Percentiles rank a stretch among this genome's conserved stretches.
Conservation (phyloP, 495 filamentous ascomycete genomes). For the Xylaria longipes region DNA sequence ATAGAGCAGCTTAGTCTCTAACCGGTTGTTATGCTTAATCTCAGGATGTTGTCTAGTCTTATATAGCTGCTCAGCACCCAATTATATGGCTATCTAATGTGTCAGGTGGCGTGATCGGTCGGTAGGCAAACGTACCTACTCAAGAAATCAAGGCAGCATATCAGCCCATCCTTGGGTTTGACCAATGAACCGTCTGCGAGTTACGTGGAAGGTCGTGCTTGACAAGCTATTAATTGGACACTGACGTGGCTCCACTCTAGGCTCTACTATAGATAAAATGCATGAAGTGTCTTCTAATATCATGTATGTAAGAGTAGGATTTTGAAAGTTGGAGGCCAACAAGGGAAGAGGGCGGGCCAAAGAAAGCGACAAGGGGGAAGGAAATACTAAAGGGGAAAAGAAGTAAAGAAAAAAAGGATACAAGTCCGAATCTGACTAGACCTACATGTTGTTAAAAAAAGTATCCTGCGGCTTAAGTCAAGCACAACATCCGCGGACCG, state of each 20-base stretch:
- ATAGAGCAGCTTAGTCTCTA: not conserved
- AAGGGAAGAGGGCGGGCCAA: not conserved
- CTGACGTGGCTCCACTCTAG: not conserved
- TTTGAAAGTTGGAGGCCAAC: not conserved
- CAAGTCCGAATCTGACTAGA: not conserved
- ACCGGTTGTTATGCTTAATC: not conserved
- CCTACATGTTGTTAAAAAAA: not conserved
- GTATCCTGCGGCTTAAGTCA: not conserved
- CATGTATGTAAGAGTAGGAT: not conserved
- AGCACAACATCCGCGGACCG: not conserved
- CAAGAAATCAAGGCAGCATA: not conserved
- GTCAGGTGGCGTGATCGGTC: not conserved
- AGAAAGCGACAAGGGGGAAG: not conserved
- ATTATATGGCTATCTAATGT: not conserved
- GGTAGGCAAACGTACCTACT: not conserved
- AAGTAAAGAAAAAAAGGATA: not conserved
- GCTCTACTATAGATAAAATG: not conserved
- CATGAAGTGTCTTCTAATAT: not conserved
- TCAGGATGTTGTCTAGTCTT: not conserved
- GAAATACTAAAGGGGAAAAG: not conserved
- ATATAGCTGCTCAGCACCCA: not conserved
- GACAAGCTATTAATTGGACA: not conserved
- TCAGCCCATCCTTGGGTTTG: not conserved
- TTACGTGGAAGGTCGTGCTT: conserved; percentile 8
- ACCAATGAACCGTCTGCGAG: not conserved